Base-by-base conservation (phyloP, 768 basidiomycete genomes). In the Clavaria fumosa region DNA sequence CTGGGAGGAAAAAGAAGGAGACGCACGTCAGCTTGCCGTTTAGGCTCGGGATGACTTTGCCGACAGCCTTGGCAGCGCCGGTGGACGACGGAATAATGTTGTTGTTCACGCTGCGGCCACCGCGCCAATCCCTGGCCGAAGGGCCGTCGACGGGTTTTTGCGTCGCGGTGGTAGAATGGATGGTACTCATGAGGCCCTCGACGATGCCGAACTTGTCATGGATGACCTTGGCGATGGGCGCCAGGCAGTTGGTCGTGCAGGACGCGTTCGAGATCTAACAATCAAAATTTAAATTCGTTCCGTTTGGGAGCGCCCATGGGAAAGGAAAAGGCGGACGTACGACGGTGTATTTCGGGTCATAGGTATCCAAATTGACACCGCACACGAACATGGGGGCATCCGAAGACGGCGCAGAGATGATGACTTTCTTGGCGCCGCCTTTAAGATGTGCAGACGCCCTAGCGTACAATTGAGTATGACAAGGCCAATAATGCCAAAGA, bases 41-140 rank as follows among this genome's bases (percentile, higher is more conserved):
- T 50, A 99, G 73, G 35, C 62, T 58, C 43, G 93, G 93, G 57
- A 97, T 96, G 61, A 99, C 90, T 70, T 28, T 28, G 91, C 90
- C 90, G 56, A 93, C 90, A 46, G 90, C 90, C 76, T 97, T 97
- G 59, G 93, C 93, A 47, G 93, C 93, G 63, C 93, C 93, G 48
- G 93, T 96, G 49, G 90, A 93, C 15, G 91, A 95, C 34, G 93
- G 93, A 57, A 99, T 99, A 66, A 99, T 96, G 75, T 99, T 99
- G 69, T 82, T 83, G 62, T 78, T 81, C 47, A 91, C 89, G 52
- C 78, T 77, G 64, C 93, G 93, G 46, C 89, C 89, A 55, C 89
- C 89, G 57, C 89, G 85, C 89, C 89, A 93, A 67, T 93, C 89
- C 69, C 91, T 97, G 70, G 71, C 56, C 34, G 89, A 93, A 31